Conservation (phyloP, 192 early-diverging fungal genomes). For the Coemansia furcata region DNA sequence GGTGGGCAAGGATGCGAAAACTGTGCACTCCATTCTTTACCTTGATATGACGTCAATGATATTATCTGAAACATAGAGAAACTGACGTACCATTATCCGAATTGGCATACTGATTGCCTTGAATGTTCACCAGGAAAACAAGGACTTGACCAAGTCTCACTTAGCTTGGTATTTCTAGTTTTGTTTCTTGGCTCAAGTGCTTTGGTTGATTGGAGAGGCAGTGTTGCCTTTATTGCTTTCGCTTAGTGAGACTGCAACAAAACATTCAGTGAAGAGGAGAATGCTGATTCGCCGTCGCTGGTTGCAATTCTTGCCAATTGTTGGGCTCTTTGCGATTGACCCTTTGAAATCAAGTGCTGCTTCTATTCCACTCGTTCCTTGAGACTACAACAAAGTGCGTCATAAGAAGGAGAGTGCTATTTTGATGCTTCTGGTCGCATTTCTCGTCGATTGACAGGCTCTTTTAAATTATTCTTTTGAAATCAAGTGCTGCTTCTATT, state of each 20-base stretch:
- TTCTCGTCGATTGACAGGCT: too few relatives aligned
- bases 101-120: neutral
- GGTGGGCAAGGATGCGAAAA: neutral
- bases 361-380: neutral
- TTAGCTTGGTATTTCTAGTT: neutral
- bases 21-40: neutral
- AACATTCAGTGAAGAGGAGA: too few relatives aligned
- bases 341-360: neutral
- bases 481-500: too few relatives aligned
- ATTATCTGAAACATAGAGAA: neutral
- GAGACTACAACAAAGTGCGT: neutral
- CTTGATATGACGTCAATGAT: neutral
- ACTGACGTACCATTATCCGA: neutral
- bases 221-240: too few relatives aligned
- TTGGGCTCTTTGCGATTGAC: neutral
- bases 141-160: neutral
- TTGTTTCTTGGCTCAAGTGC: too few relatives aligned
- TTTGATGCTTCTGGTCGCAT: too few relatives aligned
- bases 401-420: neutral
- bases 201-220: too few relatives aligned
- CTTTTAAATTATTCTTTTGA: too few relatives aligned
- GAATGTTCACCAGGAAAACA: too few relatives aligned
- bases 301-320: neutral
- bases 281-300: neutral
- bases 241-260: too few relatives aligned